Conservation (phyloP, 306 rosid genomes). For the Medicago arabica region DNA sequence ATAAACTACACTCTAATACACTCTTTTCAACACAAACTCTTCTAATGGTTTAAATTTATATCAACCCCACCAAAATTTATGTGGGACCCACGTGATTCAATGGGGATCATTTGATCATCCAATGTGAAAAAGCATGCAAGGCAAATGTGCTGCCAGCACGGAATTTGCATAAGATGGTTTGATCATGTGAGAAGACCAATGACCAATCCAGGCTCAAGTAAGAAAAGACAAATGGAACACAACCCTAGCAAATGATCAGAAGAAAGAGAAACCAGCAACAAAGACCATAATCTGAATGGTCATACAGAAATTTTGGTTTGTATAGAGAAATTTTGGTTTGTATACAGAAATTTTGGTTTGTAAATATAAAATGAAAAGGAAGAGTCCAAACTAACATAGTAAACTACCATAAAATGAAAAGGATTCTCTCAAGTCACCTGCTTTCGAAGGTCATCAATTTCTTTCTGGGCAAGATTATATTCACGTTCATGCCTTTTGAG, state of each 20-base stretch:
- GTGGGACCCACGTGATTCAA: no score
- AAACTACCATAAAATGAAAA: neutral
- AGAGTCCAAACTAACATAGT: conserved; percentile 24
- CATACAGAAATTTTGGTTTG: neutral
- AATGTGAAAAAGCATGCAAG: no score
- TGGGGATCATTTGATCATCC: no score
- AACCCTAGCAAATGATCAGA: neutral
- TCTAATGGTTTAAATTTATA: no score
- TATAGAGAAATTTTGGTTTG: neutral
- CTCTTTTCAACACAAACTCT: no score
- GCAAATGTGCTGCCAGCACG: neutral
- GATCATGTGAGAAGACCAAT: neutral
- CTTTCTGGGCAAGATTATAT: conserved; percentile 69
- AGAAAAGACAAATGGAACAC: neutral
- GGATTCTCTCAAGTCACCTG: conserved; percentile 60
- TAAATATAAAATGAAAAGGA: neutral
- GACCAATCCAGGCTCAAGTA: neutral
- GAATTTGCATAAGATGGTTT: conserved; percentile 7
- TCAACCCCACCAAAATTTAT: no score
- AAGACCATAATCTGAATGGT: conserved; percentile 8
- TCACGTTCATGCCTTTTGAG: conserved; percentile 82
- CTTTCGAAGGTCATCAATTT: conserved; percentile 75
- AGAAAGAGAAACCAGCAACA: conserved; percentile 12
- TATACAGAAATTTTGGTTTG: no score
- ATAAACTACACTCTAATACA: no score